A percentile compares a stretch with the other conserved stretches of the same genome.
Evolutionary conservation across 139 green algal species (phyloP).

Genomic region (Closterium sp.): DNA sequence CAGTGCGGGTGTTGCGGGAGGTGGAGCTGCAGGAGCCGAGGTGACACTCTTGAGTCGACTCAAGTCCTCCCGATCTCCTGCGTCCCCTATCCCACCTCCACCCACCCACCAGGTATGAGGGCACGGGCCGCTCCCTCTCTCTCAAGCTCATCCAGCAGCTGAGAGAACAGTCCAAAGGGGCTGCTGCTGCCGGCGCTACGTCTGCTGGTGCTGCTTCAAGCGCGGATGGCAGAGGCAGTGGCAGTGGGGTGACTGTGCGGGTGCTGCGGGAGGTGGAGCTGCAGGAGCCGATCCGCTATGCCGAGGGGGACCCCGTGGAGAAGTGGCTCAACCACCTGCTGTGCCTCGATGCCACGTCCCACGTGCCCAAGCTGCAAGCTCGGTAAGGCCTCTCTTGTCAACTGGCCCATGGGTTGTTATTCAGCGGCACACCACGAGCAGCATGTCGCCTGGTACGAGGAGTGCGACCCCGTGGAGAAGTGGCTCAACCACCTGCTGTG

Average conservation of each 20-base stretch:
- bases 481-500: conserved; percentile 94
- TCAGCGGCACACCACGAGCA: no score
- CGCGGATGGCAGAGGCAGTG: neutral
- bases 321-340: conserved; percentile 89
- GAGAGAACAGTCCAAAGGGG: conserved; percentile 53
- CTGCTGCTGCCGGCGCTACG: neutral
- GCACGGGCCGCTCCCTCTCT: conserved; percentile 87
- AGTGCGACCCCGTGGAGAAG: conserved; percentile 82
- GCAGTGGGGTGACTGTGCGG: conserved; percentile 47
- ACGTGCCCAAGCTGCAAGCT: conserved; percentile 60
- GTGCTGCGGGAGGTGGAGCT: conserved; percentile 89
- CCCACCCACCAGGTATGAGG: conserved; percentile 75
- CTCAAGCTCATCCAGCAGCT: conserved; percentile 96
- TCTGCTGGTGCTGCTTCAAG: neutral
- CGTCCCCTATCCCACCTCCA: neutral
- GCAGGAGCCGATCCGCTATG: conserved; percentile 74
- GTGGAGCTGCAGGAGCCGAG: neutral
- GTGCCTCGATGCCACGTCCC: conserved; percentile 85
- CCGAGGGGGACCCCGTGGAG: conserved; percentile 77
- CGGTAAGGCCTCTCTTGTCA: no score
- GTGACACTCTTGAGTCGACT: no score
- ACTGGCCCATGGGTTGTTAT: no score
- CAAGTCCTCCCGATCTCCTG: conserved; percentile 49
- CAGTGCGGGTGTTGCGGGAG: neutral
- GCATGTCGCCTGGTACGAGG: conserved; percentile 82